Base-by-base conservation (phyloP, 345 rosid genomes). In the Reutealis trisperma region DNA sequence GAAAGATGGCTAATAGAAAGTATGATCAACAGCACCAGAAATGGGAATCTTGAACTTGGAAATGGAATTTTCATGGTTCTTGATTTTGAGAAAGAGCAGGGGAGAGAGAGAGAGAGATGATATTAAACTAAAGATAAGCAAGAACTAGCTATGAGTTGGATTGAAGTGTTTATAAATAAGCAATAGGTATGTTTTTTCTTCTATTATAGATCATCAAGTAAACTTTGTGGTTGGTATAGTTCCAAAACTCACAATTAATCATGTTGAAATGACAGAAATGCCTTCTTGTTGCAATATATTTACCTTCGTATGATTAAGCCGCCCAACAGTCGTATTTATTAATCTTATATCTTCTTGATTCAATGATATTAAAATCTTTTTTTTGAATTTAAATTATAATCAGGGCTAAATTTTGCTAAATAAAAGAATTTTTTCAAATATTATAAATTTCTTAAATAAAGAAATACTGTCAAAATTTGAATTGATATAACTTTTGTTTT, bases 1-100 rank as follows among this genome's bases (percentile, higher is more conserved):
- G 85, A 74, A 61, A 75, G 79, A 24, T 82, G 77, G 74, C 45
- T 78, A 24, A 18, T 9, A n/a, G 79, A 64, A n/a, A 78, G 77
- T 5, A 74, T 52, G 74, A 78, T 71, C 18, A 82, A 10, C 30
- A 82, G 14, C 51, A 75, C 55, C 42, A 70, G 21, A 71, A 74
- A 74, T 60, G 67, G 41, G 24, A 61, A 13, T 51, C 11, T 82
- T 47, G 74, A 73, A 63, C 7, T 82, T 49, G 77, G 79, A 55
- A 25, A 70, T 54, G 70, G 73, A 66, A 67, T 71, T 32, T 63
- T 75, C 79, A 74, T 82, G 74, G 61, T 64, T 77, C 57, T 21
- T 68, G 67, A 59, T 42, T 15, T 8, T 19, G 72, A 61, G 55
- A 72, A 51, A 22, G n/a, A 19, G 32, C 9, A 49, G 5, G 11